A percentile compares a stretch with the other conserved stretches of the same genome.
Evolutionary conservation across 2,329 filamentous ascomycete species (phyloP).

Genomic region (Amauroascus niger): DNA sequence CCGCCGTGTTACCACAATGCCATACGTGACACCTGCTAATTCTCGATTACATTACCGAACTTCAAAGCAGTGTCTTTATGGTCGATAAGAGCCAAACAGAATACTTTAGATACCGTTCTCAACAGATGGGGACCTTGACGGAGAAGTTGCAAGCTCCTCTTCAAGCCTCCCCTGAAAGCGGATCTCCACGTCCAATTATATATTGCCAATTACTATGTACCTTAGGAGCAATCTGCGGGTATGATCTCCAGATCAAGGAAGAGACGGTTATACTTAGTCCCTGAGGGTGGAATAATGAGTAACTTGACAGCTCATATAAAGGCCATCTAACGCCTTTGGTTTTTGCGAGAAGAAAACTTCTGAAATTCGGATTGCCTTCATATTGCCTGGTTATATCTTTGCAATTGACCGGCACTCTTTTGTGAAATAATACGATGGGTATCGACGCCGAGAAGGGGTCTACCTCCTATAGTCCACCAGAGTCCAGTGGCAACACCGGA

Average conservation of each 20-base stretch:
- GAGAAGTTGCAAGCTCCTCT: neutral
- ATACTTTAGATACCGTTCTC: too few species aligned
- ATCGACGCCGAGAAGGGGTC: neutral
- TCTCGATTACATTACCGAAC: too few species aligned
- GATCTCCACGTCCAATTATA: neutral
- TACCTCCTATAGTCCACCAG: neutral
- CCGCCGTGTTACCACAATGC: neutral
- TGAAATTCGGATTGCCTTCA: neutral
- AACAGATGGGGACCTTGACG: constrained; percentile 4
- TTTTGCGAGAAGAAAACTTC: neutral
- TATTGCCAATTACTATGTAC: constrained; percentile 2
- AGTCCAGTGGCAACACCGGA: neutral
- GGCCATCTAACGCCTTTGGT: neutral
- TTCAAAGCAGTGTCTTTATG: too few species aligned
- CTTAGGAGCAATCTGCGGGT: neutral
- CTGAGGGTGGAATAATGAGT: neutral
- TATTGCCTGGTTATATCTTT: neutral
- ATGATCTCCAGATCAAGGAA: neutral
- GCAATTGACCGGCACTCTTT: neutral
- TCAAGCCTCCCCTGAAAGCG: neutral
- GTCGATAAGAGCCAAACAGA: too few species aligned
- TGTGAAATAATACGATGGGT: neutral
- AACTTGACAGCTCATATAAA: neutral
- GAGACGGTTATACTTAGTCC: neutral
- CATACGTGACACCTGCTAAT: too few species aligned